phyloP scores from a whole-genome alignment of 768 basidiomycete genomes.

The Boletus rex-veris region DNA sequence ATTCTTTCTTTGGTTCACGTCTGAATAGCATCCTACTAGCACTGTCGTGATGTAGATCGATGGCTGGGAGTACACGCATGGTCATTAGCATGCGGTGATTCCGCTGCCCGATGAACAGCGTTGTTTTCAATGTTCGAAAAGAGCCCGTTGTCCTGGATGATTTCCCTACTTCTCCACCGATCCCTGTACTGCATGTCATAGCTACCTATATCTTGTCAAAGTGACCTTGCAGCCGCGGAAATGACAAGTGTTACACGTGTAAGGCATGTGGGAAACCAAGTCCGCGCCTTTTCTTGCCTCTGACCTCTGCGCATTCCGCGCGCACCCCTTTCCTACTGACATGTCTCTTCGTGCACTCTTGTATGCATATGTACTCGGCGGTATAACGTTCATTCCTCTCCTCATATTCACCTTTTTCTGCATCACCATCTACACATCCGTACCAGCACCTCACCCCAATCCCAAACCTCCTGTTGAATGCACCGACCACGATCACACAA shows the following conservation, averaged over 20 bases:
- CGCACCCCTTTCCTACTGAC: neutral
- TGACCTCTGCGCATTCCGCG: neutral
- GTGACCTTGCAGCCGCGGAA: neutral
- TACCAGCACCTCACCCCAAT: constrained; percentile 61
- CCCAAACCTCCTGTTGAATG: constrained; percentile 25
- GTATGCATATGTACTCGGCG: constrained; percentile 87
- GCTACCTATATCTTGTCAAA: too few relatives aligned
- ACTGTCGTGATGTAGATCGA: too few relatives aligned
- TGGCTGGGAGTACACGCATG: too few relatives aligned
- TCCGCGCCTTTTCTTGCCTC: neutral
- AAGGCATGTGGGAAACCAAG: constrained; percentile 13
- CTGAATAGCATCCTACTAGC: too few relatives aligned
- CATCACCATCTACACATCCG: constrained; percentile 76
- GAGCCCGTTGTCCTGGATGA: too few relatives aligned
- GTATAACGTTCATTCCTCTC: constrained; percentile 85
- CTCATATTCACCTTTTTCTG: constrained; percentile 55
- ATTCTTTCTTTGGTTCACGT: too few relatives aligned
- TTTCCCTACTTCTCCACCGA: too few relatives aligned
- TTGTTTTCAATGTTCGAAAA: too few relatives aligned
- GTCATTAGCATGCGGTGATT: too few relatives aligned
- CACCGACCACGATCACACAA: constrained; percentile 25
- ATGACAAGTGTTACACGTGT: constrained; percentile 13
- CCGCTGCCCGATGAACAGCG: too few relatives aligned
- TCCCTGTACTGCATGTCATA: too few relatives aligned
- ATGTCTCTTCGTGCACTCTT: constrained; percentile 68